phyloP scores from a whole-genome alignment of 805 yeast genomes.

The Saccharomycodes ludwigii region DNA sequence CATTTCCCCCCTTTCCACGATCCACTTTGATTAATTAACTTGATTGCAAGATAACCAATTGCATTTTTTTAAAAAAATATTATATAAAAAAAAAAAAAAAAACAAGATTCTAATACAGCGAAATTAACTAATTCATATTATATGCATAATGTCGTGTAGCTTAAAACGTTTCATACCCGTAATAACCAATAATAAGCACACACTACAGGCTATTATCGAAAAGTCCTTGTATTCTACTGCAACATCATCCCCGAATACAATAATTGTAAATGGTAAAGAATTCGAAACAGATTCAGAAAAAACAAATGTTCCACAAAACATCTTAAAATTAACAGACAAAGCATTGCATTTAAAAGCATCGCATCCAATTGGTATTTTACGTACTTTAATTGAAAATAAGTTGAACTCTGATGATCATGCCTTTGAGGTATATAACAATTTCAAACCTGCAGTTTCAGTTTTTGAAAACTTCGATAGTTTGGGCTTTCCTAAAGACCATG shows the following conservation, averaged over 20 bases:
- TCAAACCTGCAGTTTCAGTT: slow-evolving; percentile 72
- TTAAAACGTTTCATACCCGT: no score
- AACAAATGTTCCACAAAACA: slow-evolving; percentile 78
- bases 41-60: no score
- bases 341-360: slow-evolving; percentile 58
- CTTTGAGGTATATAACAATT: slow-evolving; percentile 48
- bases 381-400: slow-evolving; percentile 57
- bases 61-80: no score
- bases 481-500: slow-evolving; percentile 86
- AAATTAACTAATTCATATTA: no score
- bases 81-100: no score
- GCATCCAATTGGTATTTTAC: slow-evolving; percentile 86
- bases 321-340: slow-evolving; percentile 54
- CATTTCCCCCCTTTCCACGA: no score
- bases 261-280: slow-evolving; percentile 33
- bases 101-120: no score
- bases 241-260: slow-evolving; percentile 25
- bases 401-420: slow-evolving; percentile 61
- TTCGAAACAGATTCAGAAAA: slow-evolving; percentile 52
- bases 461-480: slow-evolving; percentile 82
- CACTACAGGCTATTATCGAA: no score
- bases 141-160: no score
- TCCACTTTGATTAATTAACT: no score
- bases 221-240: no score
- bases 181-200: no score